Conservation (phyloP, 2,329 filamentous ascomycete genomes). For the Parafenestella ontariensis region DNA sequence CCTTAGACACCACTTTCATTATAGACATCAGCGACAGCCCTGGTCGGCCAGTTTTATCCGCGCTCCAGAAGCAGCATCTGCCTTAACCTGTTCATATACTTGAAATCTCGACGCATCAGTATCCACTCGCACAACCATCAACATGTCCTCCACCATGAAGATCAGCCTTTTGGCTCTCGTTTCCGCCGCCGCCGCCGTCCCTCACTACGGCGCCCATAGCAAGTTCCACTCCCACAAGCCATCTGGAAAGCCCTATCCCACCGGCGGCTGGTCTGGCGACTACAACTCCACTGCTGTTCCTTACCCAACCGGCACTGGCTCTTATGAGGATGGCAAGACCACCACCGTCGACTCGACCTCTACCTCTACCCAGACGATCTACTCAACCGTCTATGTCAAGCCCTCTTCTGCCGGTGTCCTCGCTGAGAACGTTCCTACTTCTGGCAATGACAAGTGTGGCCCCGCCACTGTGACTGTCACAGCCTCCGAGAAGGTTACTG, state of each 20-base stretch:
- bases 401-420: slow-evolving; percentile 22
- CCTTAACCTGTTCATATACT: slow-evolving; percentile 24
- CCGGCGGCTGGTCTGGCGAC: slow-evolving; percentile 37
- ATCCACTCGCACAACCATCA: slow-evolving; percentile 30
- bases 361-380: slow-evolving; percentile 37
- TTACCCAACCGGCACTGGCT: slow-evolving; percentile 30
- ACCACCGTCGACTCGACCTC: slow-evolving; percentile 33
- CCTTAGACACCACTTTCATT: slow-evolving; percentile 45
- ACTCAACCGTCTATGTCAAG: slow-evolving; percentile 31
- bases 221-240: slow-evolving; percentile 37
- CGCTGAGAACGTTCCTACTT: slow-evolving; percentile 28
- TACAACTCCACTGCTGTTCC: slow-evolving; percentile 34
- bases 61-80: slow-evolving; percentile 49
- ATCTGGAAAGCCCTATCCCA: slow-evolving; percentile 36
- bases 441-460: slow-evolving; percentile 32
- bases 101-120: slow-evolving; percentile 12
- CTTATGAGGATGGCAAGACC: slow-evolving; percentile 26
- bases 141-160: slow-evolving; percentile 46
- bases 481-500: slow-evolving; percentile 50
- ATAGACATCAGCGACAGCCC: slow-evolving; percentile 49
- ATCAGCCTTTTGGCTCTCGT: slow-evolving; percentile 54
- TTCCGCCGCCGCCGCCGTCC: slow-evolving; percentile 49
- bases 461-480: slow-evolving; percentile 48
- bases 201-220: slow-evolving; percentile 41
- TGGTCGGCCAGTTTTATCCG: slow-evolving; percentile 50